phyloP scores from a whole-genome alignment of 495 filamentous ascomycete species.

The Tuber indicum region DNA sequence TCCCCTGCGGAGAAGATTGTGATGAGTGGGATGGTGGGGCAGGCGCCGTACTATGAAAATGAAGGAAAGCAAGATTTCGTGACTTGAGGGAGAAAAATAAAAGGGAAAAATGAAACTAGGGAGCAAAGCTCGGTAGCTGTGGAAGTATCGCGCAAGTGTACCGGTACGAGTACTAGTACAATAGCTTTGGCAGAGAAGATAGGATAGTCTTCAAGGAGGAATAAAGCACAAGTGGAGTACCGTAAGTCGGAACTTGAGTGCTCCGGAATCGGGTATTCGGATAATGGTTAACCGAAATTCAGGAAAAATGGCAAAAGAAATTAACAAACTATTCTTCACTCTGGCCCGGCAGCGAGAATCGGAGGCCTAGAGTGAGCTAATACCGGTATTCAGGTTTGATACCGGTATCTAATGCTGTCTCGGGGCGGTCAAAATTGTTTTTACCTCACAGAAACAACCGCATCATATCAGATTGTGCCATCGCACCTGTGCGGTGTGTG shows the following conservation, averaged over 20 bases:
- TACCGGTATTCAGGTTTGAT: not conserved
- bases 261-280: not conserved
- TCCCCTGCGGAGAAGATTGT: slow-evolving; percentile 11
- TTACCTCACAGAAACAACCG: not conserved
- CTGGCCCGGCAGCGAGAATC: not conserved
- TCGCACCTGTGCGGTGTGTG: not conserved
- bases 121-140: not conserved
- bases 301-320: not conserved
- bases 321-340: not conserved
- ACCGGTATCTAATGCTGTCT: not conserved
- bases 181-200: not conserved
- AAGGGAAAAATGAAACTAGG: slow-evolving; percentile 2
- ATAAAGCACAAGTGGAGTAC: not conserved
- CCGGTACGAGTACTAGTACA: no score
- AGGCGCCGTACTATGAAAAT: slow-evolving; percentile 10
- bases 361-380: not conserved
- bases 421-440: not conserved
- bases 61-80: slow-evolving; percentile 12
- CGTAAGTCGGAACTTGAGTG: not conserved
- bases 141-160: not conserved
- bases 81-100: not conserved
- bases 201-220: not conserved
- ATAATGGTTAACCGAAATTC: not conserved
- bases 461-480: slow-evolving; percentile 4
- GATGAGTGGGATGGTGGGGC: slow-evolving; percentile 25